A percentile compares a stretch with the other conserved stretches of the same genome.
Evolutionary conservation across 768 basidiomycete genomes (phyloP).

Genomic region (Kwoniella europaea): DNA sequence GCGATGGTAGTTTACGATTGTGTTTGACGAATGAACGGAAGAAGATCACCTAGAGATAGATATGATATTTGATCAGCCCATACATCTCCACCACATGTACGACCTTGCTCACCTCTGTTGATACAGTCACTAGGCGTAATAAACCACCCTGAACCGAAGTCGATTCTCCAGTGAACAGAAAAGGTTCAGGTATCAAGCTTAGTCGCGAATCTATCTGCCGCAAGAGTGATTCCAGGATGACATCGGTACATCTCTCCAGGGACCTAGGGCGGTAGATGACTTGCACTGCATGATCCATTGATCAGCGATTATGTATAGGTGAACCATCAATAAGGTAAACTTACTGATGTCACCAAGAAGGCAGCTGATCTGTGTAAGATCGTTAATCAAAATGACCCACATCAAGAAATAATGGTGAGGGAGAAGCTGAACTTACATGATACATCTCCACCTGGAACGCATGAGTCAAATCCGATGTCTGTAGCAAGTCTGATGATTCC

Average conservation of each 20-base stretch:
- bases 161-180: constrained; percentile 5
- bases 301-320: neutral
- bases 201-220: constrained; percentile 7
- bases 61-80: neutral
- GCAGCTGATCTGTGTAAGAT: constrained; percentile 17
- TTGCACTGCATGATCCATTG: constrained; percentile 15
- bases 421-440: constrained; percentile 10
- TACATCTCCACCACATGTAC: neutral
- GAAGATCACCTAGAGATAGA: constrained; percentile 17
- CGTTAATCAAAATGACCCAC: neutral
- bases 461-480: constrained; percentile 19
- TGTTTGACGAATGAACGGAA: constrained; percentile 26
- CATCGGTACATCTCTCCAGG: constrained; percentile 18
- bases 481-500: constrained; percentile 9
- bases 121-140: constrained; percentile 11
- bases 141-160: constrained; percentile 16
- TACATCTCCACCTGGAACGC: constrained; percentile 18
- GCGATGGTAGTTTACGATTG: constrained; percentile 20
- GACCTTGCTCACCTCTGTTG: constrained; percentile 11
- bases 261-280: constrained; percentile 18
- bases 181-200: constrained; percentile 7
- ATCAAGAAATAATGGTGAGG: neutral
- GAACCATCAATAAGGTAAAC: neutral
- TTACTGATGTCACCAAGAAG: constrained; percentile 25
- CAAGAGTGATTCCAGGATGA: neutral